Evolutionary conservation across 2,329 filamentous ascomycete genomes (phyloP).

Genomic region (Trichophyton benhamiae): DNA sequence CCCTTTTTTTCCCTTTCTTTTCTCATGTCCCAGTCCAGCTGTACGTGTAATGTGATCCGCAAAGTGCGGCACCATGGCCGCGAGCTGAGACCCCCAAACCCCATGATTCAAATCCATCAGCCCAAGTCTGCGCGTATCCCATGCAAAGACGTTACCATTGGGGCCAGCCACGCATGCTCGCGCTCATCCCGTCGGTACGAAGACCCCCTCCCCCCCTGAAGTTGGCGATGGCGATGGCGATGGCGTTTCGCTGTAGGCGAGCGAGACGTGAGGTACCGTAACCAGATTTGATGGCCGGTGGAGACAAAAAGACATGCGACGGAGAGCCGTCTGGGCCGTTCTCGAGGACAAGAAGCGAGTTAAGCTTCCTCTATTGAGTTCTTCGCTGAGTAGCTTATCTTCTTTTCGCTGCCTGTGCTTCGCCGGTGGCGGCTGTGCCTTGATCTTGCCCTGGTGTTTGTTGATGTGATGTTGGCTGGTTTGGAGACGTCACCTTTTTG

Average conservation of each 20-base stretch:
- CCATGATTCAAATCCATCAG: neutral
- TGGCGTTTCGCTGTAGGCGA: neutral
- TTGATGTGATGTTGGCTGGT: neutral
- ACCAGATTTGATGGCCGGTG: neutral
- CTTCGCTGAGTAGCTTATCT: neutral
- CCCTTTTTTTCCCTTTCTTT: neutral
- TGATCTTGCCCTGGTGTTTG: neutral
- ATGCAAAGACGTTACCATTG: neutral
- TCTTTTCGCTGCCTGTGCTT: neutral
- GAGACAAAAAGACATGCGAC: neutral
- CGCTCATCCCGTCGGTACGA: neutral
- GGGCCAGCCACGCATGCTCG: neutral
- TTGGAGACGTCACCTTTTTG: neutral
- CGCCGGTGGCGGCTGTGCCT: neutral
- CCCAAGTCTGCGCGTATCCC: neutral
- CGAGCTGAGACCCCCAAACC: neutral
- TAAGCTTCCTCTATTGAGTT: slow-evolving; percentile 2
- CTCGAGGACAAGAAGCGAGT: too few relatives aligned
- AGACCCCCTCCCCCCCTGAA: neutral
- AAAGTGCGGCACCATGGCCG: neutral
- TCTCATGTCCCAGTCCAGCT: neutral
- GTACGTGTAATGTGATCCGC: neutral
- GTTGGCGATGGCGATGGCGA: neutral
- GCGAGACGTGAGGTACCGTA: neutral
- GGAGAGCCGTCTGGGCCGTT: neutral